A percentile compares a stretch with the other conserved stretches of the same genome.
Evolutionary conservation across 2,329 filamentous ascomycete genomes (phyloP).

Genomic region (Phaeosphaeria sp.): DNA sequence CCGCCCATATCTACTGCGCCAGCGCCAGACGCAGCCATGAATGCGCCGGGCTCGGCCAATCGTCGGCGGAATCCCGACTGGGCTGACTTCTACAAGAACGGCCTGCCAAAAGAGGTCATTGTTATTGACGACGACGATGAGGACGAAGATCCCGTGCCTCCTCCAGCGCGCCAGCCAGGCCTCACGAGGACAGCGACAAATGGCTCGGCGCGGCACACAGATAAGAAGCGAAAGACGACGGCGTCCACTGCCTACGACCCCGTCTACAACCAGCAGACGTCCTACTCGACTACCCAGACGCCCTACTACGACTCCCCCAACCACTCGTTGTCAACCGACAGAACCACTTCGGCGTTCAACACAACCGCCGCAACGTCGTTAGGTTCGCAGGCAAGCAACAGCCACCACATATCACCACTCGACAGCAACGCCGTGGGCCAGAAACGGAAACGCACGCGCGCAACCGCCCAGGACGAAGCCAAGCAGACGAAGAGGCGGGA

Average conservation of each 20-base stretch:
- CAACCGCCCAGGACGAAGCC: constrained; percentile 81
- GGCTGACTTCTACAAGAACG: constrained; percentile 54
- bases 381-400: constrained; percentile 69
- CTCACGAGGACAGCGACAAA: constrained; percentile 47
- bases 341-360: constrained; percentile 79
- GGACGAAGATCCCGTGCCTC: constrained; percentile 29
- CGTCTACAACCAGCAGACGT: constrained; percentile 73
- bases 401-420: constrained; percentile 65
- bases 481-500: constrained; percentile 71
- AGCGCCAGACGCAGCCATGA: constrained; percentile 34
- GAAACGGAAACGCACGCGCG: constrained; percentile 88
- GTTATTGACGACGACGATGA: constrained; percentile 60
- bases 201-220: constrained; percentile 59
- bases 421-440: constrained; percentile 74
- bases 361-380: constrained; percentile 91
- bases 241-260: constrained; percentile 69
- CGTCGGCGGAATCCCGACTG: constrained; percentile 47
- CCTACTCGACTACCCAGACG: constrained; percentile 76
- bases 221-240: constrained; percentile 78
- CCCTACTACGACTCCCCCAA: constrained; percentile 72
- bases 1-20: constrained; percentile 32
- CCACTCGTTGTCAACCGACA: constrained; percentile 80
- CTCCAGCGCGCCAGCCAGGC: constrained; percentile 29
- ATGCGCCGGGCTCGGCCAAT: constrained; percentile 18
- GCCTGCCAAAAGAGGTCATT: constrained; percentile 58